A percentile compares a stretch with the other conserved stretches of the same genome.
Conservation (phyloP, 2,329 filamentous ascomycete species). For the Lachnellula suecica region DNA sequence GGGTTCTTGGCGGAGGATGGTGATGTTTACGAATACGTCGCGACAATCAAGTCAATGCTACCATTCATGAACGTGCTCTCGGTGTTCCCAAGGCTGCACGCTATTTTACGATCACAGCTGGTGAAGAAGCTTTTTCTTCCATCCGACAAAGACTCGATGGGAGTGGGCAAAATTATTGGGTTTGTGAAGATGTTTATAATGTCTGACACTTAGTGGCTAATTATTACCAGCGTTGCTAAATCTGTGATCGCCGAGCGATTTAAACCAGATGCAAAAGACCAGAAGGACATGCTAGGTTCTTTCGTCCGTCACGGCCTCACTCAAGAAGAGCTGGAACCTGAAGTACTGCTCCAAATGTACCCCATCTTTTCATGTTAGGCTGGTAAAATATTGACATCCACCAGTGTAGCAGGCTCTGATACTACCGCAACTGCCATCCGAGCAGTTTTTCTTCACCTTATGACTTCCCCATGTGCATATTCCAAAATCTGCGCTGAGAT, state of each 20-base stretch:
- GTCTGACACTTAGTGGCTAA: too few relatives aligned
- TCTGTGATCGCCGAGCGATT: constrained; percentile 31
- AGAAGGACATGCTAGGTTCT: constrained; percentile 52
- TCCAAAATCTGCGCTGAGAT: neutral
- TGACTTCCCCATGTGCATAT: neutral
- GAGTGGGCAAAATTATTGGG: too few relatives aligned
- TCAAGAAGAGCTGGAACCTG: constrained; percentile 11
- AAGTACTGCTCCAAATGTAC: constrained; percentile 26
- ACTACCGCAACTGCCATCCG: constrained; percentile 48
- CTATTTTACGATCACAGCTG: too few relatives aligned
- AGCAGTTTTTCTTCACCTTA: neutral
- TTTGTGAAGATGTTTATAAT: too few relatives aligned
- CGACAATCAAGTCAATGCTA: constrained; percentile 31
- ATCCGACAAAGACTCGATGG: too few relatives aligned
- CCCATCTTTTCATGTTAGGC: too few relatives aligned
- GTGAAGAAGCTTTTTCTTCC: too few relatives aligned
- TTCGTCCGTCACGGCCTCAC: constrained; percentile 44
- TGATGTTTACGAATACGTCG: neutral
- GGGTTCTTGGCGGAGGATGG: neutral
- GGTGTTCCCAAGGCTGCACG: too few relatives aligned
- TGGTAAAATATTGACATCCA: too few relatives aligned
- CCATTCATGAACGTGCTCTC: too few relatives aligned
- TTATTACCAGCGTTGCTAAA: too few relatives aligned
- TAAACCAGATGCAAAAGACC: constrained; percentile 38
- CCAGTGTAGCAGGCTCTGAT: constrained; percentile 58